A percentile compares a stretch with the other conserved stretches of the same genome.
Conservation (phyloP, 768 basidiomycete genomes). For the Tricholoma saponaceum region DNA sequence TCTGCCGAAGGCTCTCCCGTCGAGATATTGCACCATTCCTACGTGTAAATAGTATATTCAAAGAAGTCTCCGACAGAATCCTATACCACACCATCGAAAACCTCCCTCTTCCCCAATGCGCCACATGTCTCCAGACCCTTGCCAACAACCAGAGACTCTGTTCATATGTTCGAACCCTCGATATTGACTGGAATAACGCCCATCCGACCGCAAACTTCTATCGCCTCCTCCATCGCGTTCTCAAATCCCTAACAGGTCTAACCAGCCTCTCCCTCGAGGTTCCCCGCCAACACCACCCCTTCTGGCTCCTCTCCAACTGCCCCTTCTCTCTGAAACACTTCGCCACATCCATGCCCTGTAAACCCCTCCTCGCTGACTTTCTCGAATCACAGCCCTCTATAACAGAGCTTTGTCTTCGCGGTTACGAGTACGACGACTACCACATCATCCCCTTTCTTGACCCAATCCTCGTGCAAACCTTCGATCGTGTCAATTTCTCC, state of each 20-base stretch:
- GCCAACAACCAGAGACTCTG: conserved; percentile 32
- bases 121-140: conserved; percentile 38
- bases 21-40: conserved; percentile 20
- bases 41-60: conserved; percentile 22
- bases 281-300: conserved; percentile 32
- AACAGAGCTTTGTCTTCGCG: conserved; percentile 51
- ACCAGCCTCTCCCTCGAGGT: conserved; percentile 47
- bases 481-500: conserved; percentile 18
- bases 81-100: conserved; percentile 32
- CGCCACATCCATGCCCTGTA: conserved; percentile 55
- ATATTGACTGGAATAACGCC: conserved; percentile 36
- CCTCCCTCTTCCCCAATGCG: conserved; percentile 21
- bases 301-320: conserved; percentile 47
- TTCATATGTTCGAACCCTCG: conserved; percentile 39
- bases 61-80: conserved; percentile 22
- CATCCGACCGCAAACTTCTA: conserved; percentile 46
- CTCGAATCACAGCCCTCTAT: conserved; percentile 46
- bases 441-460: conserved; percentile 21
- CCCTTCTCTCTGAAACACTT: conserved; percentile 43
- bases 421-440: conserved; percentile 34
- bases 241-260: conserved; percentile 36
- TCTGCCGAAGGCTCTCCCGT: conserved; percentile 18
- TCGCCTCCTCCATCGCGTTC: conserved; percentile 40
- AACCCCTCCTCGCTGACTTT: conserved; percentile 42
- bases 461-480: conserved; percentile 9